Base-by-base conservation (phyloP, 345 rosid species). In the Hirschfeldia incana region DNA sequence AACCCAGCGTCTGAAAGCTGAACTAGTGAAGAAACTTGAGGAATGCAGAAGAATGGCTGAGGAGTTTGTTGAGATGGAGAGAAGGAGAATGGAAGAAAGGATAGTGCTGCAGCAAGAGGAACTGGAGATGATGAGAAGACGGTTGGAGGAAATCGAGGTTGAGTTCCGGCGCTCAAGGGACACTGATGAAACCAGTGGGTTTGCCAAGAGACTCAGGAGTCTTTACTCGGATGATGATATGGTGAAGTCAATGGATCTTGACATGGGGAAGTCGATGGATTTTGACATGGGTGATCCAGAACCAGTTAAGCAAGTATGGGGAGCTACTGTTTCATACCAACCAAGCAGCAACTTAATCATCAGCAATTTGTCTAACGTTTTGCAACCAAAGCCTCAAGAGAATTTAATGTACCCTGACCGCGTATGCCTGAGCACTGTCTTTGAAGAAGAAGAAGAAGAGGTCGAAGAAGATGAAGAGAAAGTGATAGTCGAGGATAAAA, bases 241-340 rank as follows among this genome's bases (percentile, higher is more conserved):
- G 99, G 99, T 93, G 30, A 95, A 91, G 81, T 95, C 99, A n/a
- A 95, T 95, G 98, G 98, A 93, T 49, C 57, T 49, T 60, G 97
- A 88, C 75, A 95, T 95, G 99, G 99, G 91, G 37, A 95, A 91
- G 82, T 95, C 99, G 15, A 95, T 95, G 98, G 98, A 93, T 55
- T 80, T 95, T 74, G 99, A 93, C 86, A 92, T 84, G 94, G 87
- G 96, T 66, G 98, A 91, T 67, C 81, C 87, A 49, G 98, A 94
- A 67, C 77, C 76, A 46, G 51, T 73, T 39, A 88, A 83, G 63
- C 90, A 84, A 37, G 81, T 88, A 65, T 80, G 73, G 76, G 70
- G 55, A 36, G 76, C 76, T 72, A n/a, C 75, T 57, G 64, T 44
- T 78, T 66, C 82, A 66, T 13, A 66, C 55, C 77, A 78, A 59